phyloP scores from a whole-genome alignment of 345 rosid species.

The Eucalyptus cloeziana region DNA sequence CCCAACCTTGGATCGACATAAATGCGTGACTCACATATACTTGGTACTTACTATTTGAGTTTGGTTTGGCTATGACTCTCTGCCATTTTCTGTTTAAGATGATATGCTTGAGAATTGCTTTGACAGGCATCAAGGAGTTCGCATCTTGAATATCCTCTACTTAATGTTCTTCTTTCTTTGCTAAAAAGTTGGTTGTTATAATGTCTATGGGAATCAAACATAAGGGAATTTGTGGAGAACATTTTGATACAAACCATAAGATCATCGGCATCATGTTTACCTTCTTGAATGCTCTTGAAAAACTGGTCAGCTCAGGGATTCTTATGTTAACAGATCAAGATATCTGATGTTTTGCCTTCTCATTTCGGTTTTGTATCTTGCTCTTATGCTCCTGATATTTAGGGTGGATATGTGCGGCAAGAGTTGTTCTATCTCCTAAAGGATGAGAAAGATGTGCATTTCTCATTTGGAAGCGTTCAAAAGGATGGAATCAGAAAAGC shows the following conservation, averaged over 20 bases:
- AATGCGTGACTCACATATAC: background rate
- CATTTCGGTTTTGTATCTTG: background rate
- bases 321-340: background rate
- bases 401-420: constrained; percentile 89
- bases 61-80: background rate
- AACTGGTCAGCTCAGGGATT: background rate
- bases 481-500: constrained; percentile 63
- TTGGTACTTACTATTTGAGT: background rate
- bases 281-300: background rate
- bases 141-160: background rate
- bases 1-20: background rate
- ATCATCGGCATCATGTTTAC: background rate
- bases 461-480: constrained; percentile 67
- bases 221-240: background rate
- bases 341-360: background rate
- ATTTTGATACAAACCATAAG: background rate
- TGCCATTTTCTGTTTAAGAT: background rate
- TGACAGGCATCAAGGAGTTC: background rate
- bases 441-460: constrained; percentile 80
- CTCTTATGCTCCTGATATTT: background rate
- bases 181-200: background rate
- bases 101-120: background rate
- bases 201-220: background rate
- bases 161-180: background rate
- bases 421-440: constrained; percentile 64